A percentile compares a stretch with the other conserved stretches of the same genome.
phyloP scores from a whole-genome alignment of 1,139 yeast species.

The Eremothecium gossypii region DNA sequence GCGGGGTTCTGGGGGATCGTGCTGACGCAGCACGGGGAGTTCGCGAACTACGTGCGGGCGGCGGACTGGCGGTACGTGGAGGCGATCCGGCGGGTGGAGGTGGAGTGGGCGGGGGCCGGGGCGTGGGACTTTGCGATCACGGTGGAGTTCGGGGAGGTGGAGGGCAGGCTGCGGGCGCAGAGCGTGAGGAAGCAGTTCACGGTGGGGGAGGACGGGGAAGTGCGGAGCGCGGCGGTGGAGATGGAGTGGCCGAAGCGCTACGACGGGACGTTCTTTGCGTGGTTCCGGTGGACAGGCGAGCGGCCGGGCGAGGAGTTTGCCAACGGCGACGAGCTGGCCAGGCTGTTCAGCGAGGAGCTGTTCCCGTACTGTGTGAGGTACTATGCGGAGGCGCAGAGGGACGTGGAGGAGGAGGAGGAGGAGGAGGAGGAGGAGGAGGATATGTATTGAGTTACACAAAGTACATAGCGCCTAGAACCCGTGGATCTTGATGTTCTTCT shows the following conservation, averaged over 20 bases:
- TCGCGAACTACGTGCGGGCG: slow-evolving; percentile 57
- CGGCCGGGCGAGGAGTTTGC: slow-evolving; percentile 69
- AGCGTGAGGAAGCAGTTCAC: slow-evolving; percentile 45
- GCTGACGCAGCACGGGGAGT: slow-evolving; percentile 65
- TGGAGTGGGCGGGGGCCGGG: slow-evolving; percentile 26
- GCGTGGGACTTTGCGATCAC: slow-evolving; percentile 49
- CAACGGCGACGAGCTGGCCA: slow-evolving; percentile 60
- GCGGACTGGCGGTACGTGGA: slow-evolving; percentile 65
- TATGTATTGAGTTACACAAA: slow-evolving; percentile 2
- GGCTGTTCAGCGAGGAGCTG: slow-evolving; percentile 53
- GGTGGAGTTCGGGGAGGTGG: slow-evolving; percentile 37
- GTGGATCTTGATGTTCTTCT: slow-evolving; percentile 95
- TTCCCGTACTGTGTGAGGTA: slow-evolving; percentile 67
- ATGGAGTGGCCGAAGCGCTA: slow-evolving; percentile 55
- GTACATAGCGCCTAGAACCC: slow-evolving; percentile 57
- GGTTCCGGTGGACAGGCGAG: slow-evolving; percentile 67
- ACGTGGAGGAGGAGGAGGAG: slow-evolving; percentile 29
- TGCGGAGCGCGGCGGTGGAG: slow-evolving; percentile 39
- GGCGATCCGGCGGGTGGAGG: slow-evolving; percentile 45
- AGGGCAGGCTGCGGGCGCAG: slow-evolving; percentile 41
- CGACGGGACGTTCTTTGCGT: slow-evolving; percentile 53
- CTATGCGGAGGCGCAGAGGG: slow-evolving; percentile 52
- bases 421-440: not conserved
- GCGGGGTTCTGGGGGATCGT: slow-evolving; percentile 74
- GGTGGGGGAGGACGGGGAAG: slow-evolving; percentile 38